Conservation (phyloP, 2,329 filamentous ascomycete species). For the Corniculantispora saksenae region DNA sequence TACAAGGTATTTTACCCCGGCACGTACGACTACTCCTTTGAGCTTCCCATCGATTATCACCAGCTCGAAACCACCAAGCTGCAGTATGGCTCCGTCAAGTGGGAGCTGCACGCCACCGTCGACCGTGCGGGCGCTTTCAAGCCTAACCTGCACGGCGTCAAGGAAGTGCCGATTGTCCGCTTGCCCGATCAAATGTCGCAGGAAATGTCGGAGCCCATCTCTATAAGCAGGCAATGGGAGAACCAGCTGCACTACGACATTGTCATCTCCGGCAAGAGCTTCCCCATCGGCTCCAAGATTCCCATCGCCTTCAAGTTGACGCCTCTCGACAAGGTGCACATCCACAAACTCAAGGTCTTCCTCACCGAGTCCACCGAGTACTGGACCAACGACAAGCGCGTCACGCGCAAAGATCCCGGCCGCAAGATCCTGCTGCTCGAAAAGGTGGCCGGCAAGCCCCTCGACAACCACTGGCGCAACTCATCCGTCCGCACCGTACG, state of each 20-base stretch:
- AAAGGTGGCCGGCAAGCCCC: conserved; percentile 77
- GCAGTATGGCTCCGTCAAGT: conserved; percentile 82
- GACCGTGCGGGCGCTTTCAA: conserved; percentile 89
- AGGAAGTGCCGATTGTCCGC: conserved; percentile 81
- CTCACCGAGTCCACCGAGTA: conserved; percentile 91
- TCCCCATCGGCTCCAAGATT: conserved; percentile 82
- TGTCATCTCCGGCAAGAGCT: conserved; percentile 93
- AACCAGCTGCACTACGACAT: conserved; percentile 96
- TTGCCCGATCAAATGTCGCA: conserved; percentile 85
- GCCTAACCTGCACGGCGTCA: conserved; percentile 78
- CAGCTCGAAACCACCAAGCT: conserved; percentile 87
- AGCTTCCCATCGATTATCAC: conserved; percentile 85
- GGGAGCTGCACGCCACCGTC: conserved; percentile 81
- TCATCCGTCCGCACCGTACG: conserved; percentile 76
- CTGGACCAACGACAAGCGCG: conserved; percentile 81
- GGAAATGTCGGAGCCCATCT: conserved; percentile 90
- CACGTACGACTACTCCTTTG: conserved; percentile 70
- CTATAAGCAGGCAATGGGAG: conserved; percentile 91
- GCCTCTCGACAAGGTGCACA: conserved; percentile 87
- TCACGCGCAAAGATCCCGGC: conserved; percentile 80
- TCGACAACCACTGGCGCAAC: conserved; percentile 70
- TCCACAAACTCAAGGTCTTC: conserved; percentile 88
- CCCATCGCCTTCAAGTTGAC: conserved; percentile 94
- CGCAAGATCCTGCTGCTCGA: conserved; percentile 86
- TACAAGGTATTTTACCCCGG: conserved; percentile 85